Conservation (phyloP, 306 rosid genomes). For the Geum urbanum region DNA sequence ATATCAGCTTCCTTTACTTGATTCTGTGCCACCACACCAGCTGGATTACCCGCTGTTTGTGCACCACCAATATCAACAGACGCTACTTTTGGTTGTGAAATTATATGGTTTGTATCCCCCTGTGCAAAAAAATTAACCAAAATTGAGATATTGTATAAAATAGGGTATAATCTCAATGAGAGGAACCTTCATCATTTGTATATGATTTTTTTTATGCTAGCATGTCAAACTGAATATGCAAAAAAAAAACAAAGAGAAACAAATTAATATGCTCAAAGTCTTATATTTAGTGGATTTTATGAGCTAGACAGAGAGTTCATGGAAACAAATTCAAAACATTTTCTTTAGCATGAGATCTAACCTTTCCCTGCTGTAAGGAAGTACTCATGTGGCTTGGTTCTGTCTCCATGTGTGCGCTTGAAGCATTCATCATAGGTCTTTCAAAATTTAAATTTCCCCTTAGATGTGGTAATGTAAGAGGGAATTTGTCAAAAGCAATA, state of each 20-base stretch:
- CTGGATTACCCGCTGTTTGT: constrained; percentile 38
- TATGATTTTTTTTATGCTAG: not conserved
- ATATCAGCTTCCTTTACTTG: constrained; percentile 74
- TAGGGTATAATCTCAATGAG: too few relatives aligned
- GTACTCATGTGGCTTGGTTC: constrained; percentile 35
- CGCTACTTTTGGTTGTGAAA: constrained; percentile 38
- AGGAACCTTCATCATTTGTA: not conserved
- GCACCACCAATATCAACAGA: constrained; percentile 30
- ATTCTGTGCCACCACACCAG: constrained; percentile 36
- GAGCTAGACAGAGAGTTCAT: constrained; percentile 14
- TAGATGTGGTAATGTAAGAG: constrained; percentile 37
- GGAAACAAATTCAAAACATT: not conserved
- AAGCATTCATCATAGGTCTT: constrained; percentile 33
- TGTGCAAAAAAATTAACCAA: constrained; percentile 8
- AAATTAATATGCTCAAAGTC: not conserved
- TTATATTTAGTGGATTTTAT: constrained; percentile 13
- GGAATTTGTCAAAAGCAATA: constrained; percentile 31
- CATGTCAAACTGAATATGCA: not conserved
- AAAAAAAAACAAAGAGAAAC: not conserved
- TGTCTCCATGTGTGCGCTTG: constrained; percentile 49
- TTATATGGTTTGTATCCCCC: constrained; percentile 27
- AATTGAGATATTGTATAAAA: too few relatives aligned
- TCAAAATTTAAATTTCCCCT: constrained; percentile 42
- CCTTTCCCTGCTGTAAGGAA: constrained; percentile 45
- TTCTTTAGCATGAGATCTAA: constrained; percentile 27